phyloP scores from a whole-genome alignment of 441 rosid species.

The Bocquillonia castaneifolia region DNA sequence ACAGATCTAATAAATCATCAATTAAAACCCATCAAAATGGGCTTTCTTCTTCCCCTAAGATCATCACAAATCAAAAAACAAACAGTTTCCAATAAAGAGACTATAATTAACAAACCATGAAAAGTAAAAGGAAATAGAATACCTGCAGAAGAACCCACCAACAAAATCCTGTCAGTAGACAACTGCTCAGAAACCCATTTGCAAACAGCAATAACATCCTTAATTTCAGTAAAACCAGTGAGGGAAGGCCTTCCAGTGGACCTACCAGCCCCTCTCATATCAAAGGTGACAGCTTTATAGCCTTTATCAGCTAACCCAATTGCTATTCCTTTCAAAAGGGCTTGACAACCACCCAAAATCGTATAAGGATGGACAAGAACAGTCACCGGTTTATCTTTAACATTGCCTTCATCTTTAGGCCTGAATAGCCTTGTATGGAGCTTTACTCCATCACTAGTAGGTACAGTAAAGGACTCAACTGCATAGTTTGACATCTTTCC shows the following conservation, averaged over 20 bases:
- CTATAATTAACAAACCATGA: not conserved
- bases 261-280: constrained; percentile 87
- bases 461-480: constrained; percentile 56
- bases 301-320: constrained; percentile 55
- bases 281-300: constrained; percentile 67
- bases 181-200: constrained; percentile 57
- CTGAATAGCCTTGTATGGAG: constrained; percentile 64
- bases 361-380: constrained; percentile 92
- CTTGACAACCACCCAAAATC: constrained; percentile 78
- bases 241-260: constrained; percentile 82
- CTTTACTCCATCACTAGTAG: constrained; percentile 51
- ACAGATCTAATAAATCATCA: constrained; percentile 10
- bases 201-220: constrained; percentile 78
- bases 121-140: constrained; percentile 8
- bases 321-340: constrained; percentile 69
- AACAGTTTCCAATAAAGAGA: not conserved
- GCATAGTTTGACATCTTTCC: constrained; percentile 40
- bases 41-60: too few species aligned
- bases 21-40: not conserved
- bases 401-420: constrained; percentile 34
- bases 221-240: constrained; percentile 77
- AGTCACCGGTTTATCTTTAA: constrained; percentile 35
- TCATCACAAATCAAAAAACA: not conserved
- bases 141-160: constrained; percentile 96
- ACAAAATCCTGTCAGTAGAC: constrained; percentile 52